Evolutionary conservation across 495 filamentous ascomycete genomes (phyloP).

Genomic region (Immersiella caudata): DNA sequence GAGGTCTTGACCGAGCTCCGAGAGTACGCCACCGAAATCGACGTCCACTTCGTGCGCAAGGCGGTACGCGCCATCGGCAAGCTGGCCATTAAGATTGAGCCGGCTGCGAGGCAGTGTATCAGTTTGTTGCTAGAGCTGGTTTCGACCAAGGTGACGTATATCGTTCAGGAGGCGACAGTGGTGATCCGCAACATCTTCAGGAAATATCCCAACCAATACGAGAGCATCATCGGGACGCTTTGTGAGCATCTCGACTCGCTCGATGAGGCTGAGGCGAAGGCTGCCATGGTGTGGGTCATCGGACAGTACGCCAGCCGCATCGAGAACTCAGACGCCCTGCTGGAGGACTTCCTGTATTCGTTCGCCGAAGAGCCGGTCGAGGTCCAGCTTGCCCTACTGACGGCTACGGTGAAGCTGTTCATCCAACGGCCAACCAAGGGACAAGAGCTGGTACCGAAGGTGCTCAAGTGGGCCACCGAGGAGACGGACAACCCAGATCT

Average conservation of each 20-base stretch:
- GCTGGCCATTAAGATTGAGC: slow-evolving; percentile 98
- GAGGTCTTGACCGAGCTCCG: slow-evolving; percentile 92
- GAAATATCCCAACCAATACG: slow-evolving; percentile 98
- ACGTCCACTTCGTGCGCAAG: slow-evolving; percentile 98
- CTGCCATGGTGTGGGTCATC: slow-evolving; percentile 99
- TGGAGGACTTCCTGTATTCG: slow-evolving; percentile 92
- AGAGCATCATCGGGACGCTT: slow-evolving; percentile 92
- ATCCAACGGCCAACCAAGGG: slow-evolving; percentile 96
- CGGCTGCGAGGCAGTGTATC: slow-evolving; percentile 87
- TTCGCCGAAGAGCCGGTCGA: slow-evolving; percentile 94
- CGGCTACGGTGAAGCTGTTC: slow-evolving; percentile 96
- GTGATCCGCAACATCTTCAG: slow-evolving; percentile 99
- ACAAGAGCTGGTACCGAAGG: slow-evolving; percentile 89
- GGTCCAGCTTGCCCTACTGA: slow-evolving; percentile 92
- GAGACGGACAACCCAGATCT: slow-evolving; percentile 98
- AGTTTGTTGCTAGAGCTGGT: slow-evolving; percentile 91
- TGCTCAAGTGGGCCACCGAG: slow-evolving; percentile 98
- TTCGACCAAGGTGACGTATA: slow-evolving; percentile 98
- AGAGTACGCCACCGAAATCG: slow-evolving; percentile 98
- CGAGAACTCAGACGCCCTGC: slow-evolving; percentile 88
- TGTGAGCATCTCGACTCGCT: slow-evolving; percentile 96
- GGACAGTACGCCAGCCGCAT: slow-evolving; percentile 97
- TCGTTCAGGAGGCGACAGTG: slow-evolving; percentile 99
- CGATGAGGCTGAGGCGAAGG: slow-evolving; percentile 98
- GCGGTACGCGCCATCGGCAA: slow-evolving; percentile 98